Conservation (phyloP, 1,139 yeast species). For the Yamadazyma oceani region DNA sequence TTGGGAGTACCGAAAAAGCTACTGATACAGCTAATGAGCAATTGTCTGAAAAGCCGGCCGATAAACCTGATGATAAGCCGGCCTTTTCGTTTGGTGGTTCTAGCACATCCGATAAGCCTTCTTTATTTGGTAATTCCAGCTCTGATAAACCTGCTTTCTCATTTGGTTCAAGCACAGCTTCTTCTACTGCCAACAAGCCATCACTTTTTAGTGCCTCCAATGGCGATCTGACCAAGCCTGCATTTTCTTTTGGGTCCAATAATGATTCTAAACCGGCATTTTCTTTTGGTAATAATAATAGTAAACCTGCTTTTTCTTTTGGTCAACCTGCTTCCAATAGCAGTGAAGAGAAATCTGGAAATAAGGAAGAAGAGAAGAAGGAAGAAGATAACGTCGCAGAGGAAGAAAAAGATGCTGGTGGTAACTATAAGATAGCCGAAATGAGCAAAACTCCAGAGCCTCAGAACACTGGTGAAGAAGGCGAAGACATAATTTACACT, state of each 20-base stretch:
- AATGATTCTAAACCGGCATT: constrained; percentile 24
- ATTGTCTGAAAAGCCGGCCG: constrained; percentile 7
- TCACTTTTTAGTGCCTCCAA: constrained; percentile 9
- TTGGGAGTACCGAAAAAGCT: constrained; percentile 5
- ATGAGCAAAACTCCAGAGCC: constrained; percentile 46
- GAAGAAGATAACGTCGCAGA: constrained; percentile 1
- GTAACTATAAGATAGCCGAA: constrained; percentile 24
- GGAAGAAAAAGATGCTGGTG: constrained; percentile 1
- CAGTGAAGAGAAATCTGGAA: constrained; percentile 1
- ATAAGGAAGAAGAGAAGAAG: constrained; percentile 6
- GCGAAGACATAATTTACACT: constrained; percentile 62
- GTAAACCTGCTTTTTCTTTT: constrained; percentile 29
- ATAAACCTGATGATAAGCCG: constrained; percentile 13
- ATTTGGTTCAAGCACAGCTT: constrained; percentile 12
- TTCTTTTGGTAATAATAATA: constrained; percentile 20
- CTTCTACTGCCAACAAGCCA: constrained; percentile 13
- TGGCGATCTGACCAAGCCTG: constrained; percentile 13
- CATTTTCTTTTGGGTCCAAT: constrained; percentile 19
- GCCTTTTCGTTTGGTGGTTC: constrained; percentile 17
- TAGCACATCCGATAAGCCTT: constrained; percentile 2
- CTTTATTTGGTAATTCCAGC: constrained; percentile 1
- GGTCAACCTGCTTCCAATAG: constrained; percentile 16
- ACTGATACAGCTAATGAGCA: constrained; percentile 10
- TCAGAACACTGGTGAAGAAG: constrained; percentile 75
- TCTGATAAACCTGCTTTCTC: constrained; percentile 20